Evolutionary conservation across 495 filamentous ascomycete genomes (phyloP), one percentile per base, ranked within the genome.

Genomic region (Pyrenopolyporus hunteri): DNA sequence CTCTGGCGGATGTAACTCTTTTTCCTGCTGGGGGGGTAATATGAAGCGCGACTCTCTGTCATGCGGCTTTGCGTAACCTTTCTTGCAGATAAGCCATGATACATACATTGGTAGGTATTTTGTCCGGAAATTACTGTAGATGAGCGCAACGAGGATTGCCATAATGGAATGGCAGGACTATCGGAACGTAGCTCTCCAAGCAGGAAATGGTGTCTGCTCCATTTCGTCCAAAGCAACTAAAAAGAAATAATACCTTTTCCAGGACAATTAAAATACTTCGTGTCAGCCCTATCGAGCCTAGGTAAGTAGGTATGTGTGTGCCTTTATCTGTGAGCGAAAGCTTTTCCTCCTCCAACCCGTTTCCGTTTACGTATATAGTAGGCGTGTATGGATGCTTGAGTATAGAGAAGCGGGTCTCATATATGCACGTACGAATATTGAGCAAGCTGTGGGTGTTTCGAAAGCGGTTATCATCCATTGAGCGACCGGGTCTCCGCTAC

Each of bases 71-170:
- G 63, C 46, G 63, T 62, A 58, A 64, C 56, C 64, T 42, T 51
- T 57, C 51, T 47, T 50, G 62, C 57, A 57, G 59, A 64, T 53
- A 59, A 64, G 57, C 47, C 49, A 63, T 52, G 53, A 50, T 47
- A 48, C 19, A 56, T n/a, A n/a, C n/a, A n/a, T n/a, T n/a, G n/a
- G n/a, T n/a, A n/a, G n/a, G 39, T 16, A 23, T 57, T 70, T 65
- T 49, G 64, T 54, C 68, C 64, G 68, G 64, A 70, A 65, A 70
- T 68, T 70, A 64, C 61, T 68, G 39, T 68, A 65, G 53, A 70
- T 68, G 64, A 63, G 59, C 43, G 22, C 47, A 48, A 57, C 51
- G 55, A 62, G 32, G 47, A 57, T 60, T 61, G 33, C 40, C 51
- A 57, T 37, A 46, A 56, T 36, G 19, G 40, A 39, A 11, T 16